A percentile compares a stretch with the other conserved stretches of the same genome.
phyloP scores from a whole-genome alignment of 225 moss, liverwort and hornwort genomes.

The Pleurozium schreberi region DNA sequence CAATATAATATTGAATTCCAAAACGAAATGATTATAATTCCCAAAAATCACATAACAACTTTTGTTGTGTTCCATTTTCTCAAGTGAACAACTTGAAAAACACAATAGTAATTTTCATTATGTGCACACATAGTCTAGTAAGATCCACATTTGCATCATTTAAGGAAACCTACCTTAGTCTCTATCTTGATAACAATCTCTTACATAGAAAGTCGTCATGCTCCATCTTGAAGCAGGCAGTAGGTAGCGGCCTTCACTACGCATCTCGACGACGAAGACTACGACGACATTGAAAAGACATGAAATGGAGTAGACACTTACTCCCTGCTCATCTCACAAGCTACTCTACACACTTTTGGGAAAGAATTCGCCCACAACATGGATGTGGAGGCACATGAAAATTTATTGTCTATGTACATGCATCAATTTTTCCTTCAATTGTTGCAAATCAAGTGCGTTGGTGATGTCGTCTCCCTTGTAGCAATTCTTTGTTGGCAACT shows the following conservation, averaged over 20 bases:
- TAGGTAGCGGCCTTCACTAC: slow-evolving; percentile 4
- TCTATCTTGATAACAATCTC: too few relatives aligned
- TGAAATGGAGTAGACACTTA: background rate
- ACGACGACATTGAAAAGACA: background rate
- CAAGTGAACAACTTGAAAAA: background rate
- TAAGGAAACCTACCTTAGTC: background rate
- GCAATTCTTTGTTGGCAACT: background rate
- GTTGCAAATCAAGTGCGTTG: background rate
- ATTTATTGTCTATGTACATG: background rate
- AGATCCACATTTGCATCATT: background rate
- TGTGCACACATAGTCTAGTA: fast-evolving
- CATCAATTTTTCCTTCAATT: background rate
- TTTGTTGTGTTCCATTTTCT: background rate
- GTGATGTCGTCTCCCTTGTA: background rate
- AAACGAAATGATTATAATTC: too few relatives aligned
- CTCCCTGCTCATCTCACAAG: background rate
- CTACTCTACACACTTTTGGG: background rate
- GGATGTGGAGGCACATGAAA: background rate
- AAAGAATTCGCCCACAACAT: background rate
- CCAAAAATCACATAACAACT: fast-evolving
- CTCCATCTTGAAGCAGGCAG: background rate
- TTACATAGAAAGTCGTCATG: background rate
- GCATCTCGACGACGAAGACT: background rate
- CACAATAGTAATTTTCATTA: background rate
- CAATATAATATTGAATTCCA: too few relatives aligned